phyloP scores from a whole-genome alignment of 2,329 filamentous ascomycete genomes.

The Colletotrichum sp. region DNA sequence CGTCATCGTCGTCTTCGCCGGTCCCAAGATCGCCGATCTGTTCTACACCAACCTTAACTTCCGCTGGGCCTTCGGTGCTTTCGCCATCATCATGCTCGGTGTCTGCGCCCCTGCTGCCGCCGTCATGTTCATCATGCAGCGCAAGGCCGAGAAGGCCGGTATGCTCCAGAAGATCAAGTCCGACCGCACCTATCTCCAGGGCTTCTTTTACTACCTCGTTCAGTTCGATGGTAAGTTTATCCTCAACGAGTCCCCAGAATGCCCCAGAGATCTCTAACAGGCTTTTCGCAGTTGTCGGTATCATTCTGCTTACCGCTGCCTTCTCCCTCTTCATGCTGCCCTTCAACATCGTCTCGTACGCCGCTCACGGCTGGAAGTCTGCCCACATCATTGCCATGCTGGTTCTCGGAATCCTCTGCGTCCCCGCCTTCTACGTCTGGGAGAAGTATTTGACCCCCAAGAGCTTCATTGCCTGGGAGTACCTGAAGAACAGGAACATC shows the following conservation, averaged over 20 bases:
- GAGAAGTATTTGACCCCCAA: conserved; percentile 58
- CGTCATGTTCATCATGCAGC: conserved; percentile 39
- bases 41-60: conserved; percentile 43
- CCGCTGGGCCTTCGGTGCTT: conserved; percentile 63
- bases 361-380: conserved; percentile 46
- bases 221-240: conserved; percentile 21
- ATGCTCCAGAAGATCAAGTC: conserved; percentile 27
- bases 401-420: conserved; percentile 55
- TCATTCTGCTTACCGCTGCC: conserved; percentile 52
- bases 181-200: conserved; percentile 9
- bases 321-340: conserved; percentile 61
- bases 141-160: conserved; percentile 54
- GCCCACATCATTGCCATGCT: conserved; percentile 50
- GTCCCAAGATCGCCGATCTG: conserved; percentile 42
- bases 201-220: conserved; percentile 11
- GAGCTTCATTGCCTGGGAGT: conserved; percentile 54
- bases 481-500: conserved; percentile 45
- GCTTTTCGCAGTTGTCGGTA: conserved; percentile 41
- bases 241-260: background rate
- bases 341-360: conserved; percentile 53
- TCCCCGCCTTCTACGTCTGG: conserved; percentile 50
- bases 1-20: conserved; percentile 49
- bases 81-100: conserved; percentile 64
- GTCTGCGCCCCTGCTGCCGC: conserved; percentile 41
- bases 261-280: background rate